Conservation (phyloP, 2,329 filamentous ascomycete genomes). For the Neodidymelliopsis sp. region DNA sequence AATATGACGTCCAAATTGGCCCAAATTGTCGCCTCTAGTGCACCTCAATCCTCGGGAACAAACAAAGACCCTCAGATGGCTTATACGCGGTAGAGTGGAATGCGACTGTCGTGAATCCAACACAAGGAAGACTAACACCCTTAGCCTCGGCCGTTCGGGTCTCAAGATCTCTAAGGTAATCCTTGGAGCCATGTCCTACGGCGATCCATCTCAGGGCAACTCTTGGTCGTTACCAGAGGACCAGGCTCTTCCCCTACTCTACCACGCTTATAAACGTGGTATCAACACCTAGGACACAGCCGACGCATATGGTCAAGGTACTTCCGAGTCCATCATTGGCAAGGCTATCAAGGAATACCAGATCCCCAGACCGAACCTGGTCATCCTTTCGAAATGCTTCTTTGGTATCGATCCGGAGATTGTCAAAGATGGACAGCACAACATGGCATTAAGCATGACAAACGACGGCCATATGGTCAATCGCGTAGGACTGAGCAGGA, state of each 20-base stretch:
- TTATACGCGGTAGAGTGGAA: too few relatives aligned
- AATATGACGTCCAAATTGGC: too few relatives aligned
- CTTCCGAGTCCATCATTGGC: conserved; percentile 40
- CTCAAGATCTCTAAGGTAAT: conserved; percentile 50
- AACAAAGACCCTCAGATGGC: too few relatives aligned
- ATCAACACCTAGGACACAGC: conserved; percentile 56
- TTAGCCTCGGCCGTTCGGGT: conserved; percentile 38
- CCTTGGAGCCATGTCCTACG: conserved; percentile 35
- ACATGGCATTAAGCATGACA: neutral
- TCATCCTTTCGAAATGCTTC: conserved; percentile 41
- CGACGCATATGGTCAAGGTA: conserved; percentile 39
- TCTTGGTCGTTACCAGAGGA: conserved; percentile 47
- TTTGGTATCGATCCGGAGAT: conserved; percentile 3
- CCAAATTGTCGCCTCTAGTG: too few relatives aligned
- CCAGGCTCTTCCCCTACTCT: conserved; percentile 50
- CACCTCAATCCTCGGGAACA: too few relatives aligned
- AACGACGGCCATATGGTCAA: conserved; percentile 42
- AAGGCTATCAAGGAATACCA: conserved; percentile 31
- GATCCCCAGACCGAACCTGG: conserved; percentile 40
- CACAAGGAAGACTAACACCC: too few relatives aligned
- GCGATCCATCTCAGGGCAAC: conserved; percentile 16
- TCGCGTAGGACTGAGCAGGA: conserved; percentile 50
- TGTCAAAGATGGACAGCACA: neutral
- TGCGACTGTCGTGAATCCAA: too few relatives aligned
- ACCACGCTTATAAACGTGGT: conserved; percentile 51